Evolutionary conservation across 257 asterid species (phyloP).

Genomic region (Misopates orontium): DNA sequence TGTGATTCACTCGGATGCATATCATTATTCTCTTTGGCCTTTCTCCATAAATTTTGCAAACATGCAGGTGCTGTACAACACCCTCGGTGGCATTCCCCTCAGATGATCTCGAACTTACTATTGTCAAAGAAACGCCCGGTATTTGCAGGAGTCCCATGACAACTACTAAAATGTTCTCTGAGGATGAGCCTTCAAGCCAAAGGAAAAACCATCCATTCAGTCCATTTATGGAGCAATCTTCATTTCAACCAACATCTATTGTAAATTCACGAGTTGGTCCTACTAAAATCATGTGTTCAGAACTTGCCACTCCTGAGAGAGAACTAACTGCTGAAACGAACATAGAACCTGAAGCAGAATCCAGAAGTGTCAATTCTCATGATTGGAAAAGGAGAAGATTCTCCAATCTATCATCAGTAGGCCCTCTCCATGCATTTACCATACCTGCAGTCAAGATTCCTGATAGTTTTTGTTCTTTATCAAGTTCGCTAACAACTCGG

Average conservation of each 20-base stretch:
- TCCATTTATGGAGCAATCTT: conserved; percentile 37
- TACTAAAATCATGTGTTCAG: conserved; percentile 31
- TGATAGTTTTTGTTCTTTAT: conserved; percentile 45
- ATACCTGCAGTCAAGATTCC: conserved; percentile 38
- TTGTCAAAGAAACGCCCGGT: conserved; percentile 70
- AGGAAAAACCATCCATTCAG: conserved; percentile 30
- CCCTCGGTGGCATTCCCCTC: conserved; percentile 32
- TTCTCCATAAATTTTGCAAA: conserved; percentile 18
- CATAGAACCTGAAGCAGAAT: conserved; percentile 50
- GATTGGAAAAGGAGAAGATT: conserved; percentile 65
- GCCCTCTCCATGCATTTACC: conserved; percentile 40
- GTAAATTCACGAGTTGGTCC: conserved; percentile 38
- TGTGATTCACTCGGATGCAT: background rate
- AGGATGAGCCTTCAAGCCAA: conserved; percentile 42
- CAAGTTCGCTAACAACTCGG: conserved; percentile 42
- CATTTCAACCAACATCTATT: conserved; percentile 35
- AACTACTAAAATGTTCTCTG: conserved; percentile 40
- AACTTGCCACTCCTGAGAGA: conserved; percentile 53
- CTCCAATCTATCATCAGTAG: conserved; percentile 40
- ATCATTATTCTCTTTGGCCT: conserved; percentile 19
- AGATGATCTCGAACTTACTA: conserved; percentile 52
- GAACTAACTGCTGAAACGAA: conserved; percentile 35
- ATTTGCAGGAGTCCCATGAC: conserved; percentile 31
- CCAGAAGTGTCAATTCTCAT: conserved; percentile 71
- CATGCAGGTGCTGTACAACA: conserved; percentile 55